These are phyloP conservation scores for Yamadazyma takamatsuzukensis DNA, from an alignment of 805 yeast genomes.

Conservation along the genomic window DNA sequence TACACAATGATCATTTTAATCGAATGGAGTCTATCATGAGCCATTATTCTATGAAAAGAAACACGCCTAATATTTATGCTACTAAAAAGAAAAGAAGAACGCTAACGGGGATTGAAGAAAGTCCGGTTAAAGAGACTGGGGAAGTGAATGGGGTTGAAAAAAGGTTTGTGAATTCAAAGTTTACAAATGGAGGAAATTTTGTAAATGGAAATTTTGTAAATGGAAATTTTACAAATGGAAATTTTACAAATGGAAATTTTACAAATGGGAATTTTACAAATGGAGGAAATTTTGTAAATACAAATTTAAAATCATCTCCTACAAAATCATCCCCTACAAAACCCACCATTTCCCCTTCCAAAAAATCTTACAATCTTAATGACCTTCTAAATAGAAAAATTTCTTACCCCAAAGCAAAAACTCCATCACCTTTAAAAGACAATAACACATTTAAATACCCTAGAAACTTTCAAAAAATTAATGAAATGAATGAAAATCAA, in stretches of 20 bases:
- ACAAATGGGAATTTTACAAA: too few relatives aligned
- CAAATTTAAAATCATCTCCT: too few relatives aligned
- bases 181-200: too few relatives aligned
- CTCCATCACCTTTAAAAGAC: conserved; percentile 14
- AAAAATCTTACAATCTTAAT: conserved; percentile 35
- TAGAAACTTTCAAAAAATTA: conserved; percentile 2
- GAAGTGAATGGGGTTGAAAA: too few relatives aligned
- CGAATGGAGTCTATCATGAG: conserved; percentile 48
- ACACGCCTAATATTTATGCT: background rate
- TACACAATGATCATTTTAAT: conserved; percentile 25
- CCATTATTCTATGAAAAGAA: conserved; percentile 42
- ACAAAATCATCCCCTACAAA: conserved; percentile 5
- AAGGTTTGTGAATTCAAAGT: too few relatives aligned
- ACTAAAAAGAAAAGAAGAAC: conserved; percentile 28
- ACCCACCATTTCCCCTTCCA: conserved; percentile 36
- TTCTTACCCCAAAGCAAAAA: conserved; percentile 8
- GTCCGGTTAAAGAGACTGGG: too few relatives aligned
- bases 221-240: too few relatives aligned
- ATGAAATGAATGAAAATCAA: too few relatives aligned
- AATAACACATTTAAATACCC: conserved; percentile 4
- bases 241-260: too few relatives aligned
- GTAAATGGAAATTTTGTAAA: too few relatives aligned
- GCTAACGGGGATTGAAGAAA: conserved; percentile 39
- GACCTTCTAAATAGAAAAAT: conserved; percentile 19
- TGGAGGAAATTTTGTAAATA: too few relatives aligned